Conservation (phyloP, 371 early-diverging fungal species). For the Mucor irregularis region DNA sequence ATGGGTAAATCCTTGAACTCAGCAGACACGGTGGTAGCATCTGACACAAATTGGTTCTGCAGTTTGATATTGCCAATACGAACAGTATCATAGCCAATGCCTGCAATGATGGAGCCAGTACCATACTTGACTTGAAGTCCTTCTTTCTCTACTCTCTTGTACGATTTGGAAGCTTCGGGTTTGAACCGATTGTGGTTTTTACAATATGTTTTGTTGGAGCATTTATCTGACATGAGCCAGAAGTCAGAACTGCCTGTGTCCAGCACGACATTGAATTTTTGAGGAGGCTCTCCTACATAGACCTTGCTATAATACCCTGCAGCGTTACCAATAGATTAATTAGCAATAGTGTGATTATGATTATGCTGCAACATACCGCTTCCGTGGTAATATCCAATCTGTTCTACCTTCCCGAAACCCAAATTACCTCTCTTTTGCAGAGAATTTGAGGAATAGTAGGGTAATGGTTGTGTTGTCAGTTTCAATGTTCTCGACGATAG, state of each 20-base stretch:
- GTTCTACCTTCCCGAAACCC: constrained; percentile 28
- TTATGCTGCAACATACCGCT: too few relatives aligned
- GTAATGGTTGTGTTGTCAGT: too few relatives aligned
- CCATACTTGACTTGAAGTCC: constrained; percentile 62
- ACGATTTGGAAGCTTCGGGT: constrained; percentile 9
- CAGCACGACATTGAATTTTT: constrained; percentile 64
- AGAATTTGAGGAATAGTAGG: too few relatives aligned
- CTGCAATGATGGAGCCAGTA: constrained; percentile 58
- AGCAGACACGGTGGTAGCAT: constrained; percentile 54
- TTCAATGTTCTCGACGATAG: too few relatives aligned
- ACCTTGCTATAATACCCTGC: constrained; percentile 60
- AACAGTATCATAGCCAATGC: constrained; percentile 53
- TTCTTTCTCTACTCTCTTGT: too few relatives aligned
- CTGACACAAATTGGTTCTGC: constrained; percentile 50
- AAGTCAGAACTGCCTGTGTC: constrained; percentile 78
- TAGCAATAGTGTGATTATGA: background rate
- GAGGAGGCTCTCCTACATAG: constrained; percentile 65
- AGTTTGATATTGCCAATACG: constrained; percentile 35
- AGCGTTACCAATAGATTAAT: too few relatives aligned
- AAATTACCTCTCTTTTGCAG: too few relatives aligned
- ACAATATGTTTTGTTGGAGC: constrained; percentile 64
- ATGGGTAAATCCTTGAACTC: constrained; percentile 63
- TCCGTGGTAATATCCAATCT: constrained; percentile 38
- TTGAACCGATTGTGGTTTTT: constrained; percentile 15
- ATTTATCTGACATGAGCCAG: constrained; percentile 89